Evolutionary conservation across 495 filamentous ascomycete species (phyloP).

Genomic region (Wilcoxina mikolae): DNA sequence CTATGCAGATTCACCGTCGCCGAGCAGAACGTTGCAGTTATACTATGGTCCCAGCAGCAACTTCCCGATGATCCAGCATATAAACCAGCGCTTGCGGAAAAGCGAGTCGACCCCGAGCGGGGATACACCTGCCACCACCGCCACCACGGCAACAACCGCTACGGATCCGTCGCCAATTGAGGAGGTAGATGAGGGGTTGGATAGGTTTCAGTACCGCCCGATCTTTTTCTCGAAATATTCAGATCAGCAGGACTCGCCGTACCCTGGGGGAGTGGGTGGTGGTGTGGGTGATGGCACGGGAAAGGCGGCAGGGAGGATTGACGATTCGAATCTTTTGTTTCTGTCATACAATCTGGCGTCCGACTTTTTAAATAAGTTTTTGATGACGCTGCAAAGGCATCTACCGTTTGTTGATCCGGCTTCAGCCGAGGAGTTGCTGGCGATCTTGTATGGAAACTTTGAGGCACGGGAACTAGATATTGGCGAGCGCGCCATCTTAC

Average conservation of each 20-base stretch:
- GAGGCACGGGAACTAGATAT: conserved; percentile 1
- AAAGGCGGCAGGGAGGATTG: no score
- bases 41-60: conserved; percentile 6
- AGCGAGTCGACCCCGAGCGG: background rate
- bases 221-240: conserved; percentile 6
- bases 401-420: conserved; percentile 1
- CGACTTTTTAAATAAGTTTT: background rate
- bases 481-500: conserved; percentile 1
- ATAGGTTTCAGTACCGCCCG: conserved; percentile 1
- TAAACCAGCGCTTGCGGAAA: background rate
- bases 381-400: conserved; percentile 6
- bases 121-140: background rate
- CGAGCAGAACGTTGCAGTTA: conserved; percentile 3
- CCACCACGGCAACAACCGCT: no score
- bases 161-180: background rate
- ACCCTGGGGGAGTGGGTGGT: background rate
- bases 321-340: conserved; percentile 1
- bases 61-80: conserved; percentile 6
- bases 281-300: background rate
- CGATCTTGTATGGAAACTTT: background rate
- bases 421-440: background rate
- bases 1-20: background rate
- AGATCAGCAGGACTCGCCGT: conserved; percentile 1
- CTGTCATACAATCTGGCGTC: background rate
- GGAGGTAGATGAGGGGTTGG: conserved; percentile 1